Base-by-base conservation (phyloP, 1,139 yeast species). In the Pichia sp. region DNA sequence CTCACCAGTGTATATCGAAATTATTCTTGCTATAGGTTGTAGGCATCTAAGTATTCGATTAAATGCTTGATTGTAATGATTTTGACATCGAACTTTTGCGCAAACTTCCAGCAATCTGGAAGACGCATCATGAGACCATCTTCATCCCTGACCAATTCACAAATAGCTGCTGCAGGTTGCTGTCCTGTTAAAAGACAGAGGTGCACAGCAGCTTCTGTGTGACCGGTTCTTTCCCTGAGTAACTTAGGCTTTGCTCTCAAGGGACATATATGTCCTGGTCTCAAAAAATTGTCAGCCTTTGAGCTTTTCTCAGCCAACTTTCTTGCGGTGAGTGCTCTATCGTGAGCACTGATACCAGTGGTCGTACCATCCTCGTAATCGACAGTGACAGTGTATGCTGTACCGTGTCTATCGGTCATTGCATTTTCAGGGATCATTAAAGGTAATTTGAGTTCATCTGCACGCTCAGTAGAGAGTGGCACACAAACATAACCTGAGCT, bases 121-220 rank as follows among this genome's bases (percentile, higher is more conserved):
- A 91, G 74, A 68, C 99, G 82, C 83, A 93, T 90, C 99, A 95
- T 95, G 58, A 86, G 75, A 1, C 99, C 99, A 65, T 93, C 98
- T 51, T 84, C 86, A 61, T 91, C 98, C 57, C 87, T 80, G 30
- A 95, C 98, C 63, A 95, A 75, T 70, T 95, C 99, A 68, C 98
- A 88, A 59, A 95, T 93, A 41, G 87, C 95, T 9, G 88, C 96
- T 2, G 91, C 98, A 3, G 95, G 96, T 59, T 82, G 80, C 61
- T 87, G 74, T 0, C 90, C 91, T 2, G 93, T 78, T 64, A 91
- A 74, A 62, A 74, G 74, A 66, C 96, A 85, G 59, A 95, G 75
- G 65, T 93, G 96, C 12, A 93, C 96, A 31, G 91, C 91, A 9
- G 99, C 98, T 71, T 95, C 99, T 7, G 99, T 95, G 67, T 95